Evolutionary conservation across 2,329 filamentous ascomycete genomes (phyloP), one percentile per base, ranked within the genome.

Genomic region (Cryoendolithus antarcticus): DNA sequence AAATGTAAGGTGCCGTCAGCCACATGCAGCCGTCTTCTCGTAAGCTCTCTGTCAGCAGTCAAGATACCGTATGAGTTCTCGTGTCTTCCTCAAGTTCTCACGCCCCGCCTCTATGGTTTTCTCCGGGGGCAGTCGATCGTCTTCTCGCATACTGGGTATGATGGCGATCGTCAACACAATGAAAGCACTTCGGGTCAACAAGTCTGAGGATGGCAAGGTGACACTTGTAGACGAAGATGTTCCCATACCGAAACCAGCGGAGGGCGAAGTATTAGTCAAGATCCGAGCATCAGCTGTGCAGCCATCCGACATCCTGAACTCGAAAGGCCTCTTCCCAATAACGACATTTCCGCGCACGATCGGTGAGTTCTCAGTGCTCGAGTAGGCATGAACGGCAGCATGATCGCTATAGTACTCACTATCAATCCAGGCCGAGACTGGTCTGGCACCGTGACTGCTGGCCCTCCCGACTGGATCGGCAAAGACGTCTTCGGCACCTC

Each of bases 401-500:
- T 27, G 24, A 27, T 27, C 24, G 7, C 7, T 8, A 27, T 27
- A 8, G 7, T 27, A 27, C 24, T 27, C 24, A 27, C 24, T 8
- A 27, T 21, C 24, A 27, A 27, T 8, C 24, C 24, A 12, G 56
- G 56, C 9, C 52, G 56, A n/a, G 55, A 59, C 46, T 59, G 51
- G 39, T 47, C 53, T 19, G 56, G 54, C n/a, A 44, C 44, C 2
- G 30, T 57, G 19, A 51, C 44, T 19, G 37, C 32, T 21, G 46
- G 24, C 33, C 40, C 37, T 9, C n/a, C 37, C 24, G 38, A 47
- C 10, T 48, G 44, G 42, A 42, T 48, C 11, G 53, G 53, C 10
- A 53, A 48, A 35, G 42, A 44, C 6, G 54, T 59, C 30, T 59
- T 52, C 32, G 56, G 56, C 32, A 57, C 51, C 8, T 51, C 49